Conservation (phyloP, 495 filamentous ascomycete species). For the Neurospora hispaniola region DNA sequence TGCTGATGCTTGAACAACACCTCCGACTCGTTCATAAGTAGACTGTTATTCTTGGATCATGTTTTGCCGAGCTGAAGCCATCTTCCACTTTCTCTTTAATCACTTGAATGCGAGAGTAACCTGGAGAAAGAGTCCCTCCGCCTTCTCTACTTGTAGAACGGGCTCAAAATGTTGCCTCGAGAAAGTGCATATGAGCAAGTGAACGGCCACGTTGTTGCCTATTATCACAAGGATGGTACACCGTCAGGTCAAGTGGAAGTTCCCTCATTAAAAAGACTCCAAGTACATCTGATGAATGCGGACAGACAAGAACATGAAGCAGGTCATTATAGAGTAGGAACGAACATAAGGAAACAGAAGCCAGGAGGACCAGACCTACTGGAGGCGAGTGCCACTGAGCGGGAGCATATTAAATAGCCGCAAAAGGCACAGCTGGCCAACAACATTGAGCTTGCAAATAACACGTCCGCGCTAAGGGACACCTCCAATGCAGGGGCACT, state of each 20-base stretch:
- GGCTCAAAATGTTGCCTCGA: no score
- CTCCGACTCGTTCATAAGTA: no score
- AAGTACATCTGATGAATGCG: neutral
- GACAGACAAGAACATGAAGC: no score
- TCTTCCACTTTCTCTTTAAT: no score
- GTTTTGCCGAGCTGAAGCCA: no score
- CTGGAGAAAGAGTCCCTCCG: no score
- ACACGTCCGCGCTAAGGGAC: neutral
- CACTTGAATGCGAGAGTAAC: no score
- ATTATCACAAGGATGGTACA: neutral
- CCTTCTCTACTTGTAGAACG: no score
- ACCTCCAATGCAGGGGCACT: neutral
- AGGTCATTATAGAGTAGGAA: no score
- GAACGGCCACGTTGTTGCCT: neutral
- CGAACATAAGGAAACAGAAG: no score
- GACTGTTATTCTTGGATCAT: no score
- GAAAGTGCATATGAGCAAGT: neutral
- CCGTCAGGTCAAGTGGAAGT: neutral
- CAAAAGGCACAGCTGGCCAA: neutral
- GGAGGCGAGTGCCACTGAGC: neutral
- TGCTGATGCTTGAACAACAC: no score
- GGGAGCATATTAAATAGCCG: neutral
- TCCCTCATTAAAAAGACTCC: neutral
- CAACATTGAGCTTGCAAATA: neutral
- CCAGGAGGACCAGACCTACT: neutral